Evolutionary conservation across 75 land plant genomes (phyloP).

Genomic region (Selaginella moellendorffii): DNA sequence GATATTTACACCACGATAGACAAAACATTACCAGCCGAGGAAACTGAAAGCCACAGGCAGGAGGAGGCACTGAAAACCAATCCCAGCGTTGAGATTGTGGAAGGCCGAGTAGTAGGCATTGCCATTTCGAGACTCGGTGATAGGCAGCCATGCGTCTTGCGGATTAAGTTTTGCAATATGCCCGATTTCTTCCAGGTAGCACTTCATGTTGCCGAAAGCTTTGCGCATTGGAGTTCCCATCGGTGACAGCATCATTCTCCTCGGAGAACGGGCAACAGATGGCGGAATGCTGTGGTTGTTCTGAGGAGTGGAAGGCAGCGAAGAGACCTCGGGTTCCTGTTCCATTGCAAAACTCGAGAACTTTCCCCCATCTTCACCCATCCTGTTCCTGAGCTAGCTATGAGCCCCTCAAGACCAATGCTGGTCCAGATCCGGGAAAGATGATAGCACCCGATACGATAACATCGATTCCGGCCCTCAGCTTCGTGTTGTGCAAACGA

Average conservation of each 20-base stretch:
- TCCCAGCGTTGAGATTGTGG: slow-evolving; percentile 3
- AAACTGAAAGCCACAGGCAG: slow-evolving; percentile 2
- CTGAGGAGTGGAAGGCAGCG: not conserved
- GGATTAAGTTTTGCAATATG: slow-evolving; percentile 62
- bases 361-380: too few species aligned
- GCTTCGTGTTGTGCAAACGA: too few species aligned
- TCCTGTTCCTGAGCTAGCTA: too few species aligned
- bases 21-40: slow-evolving; percentile 13
- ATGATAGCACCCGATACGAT: too few species aligned
- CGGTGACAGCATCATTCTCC: slow-evolving; percentile 18
- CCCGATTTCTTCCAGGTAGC: slow-evolving; percentile 82
- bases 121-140: slow-evolving; percentile 5
- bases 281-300: not conserved
- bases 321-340: not conserved
- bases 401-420: too few species aligned
- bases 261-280: not conserved
- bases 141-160: slow-evolving; percentile 4
- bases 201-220: slow-evolving; percentile 52
- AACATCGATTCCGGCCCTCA: too few species aligned
- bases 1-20: not conserved
- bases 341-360: too few species aligned
- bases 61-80: slow-evolving; percentile 1
- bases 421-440: too few species aligned
- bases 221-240: slow-evolving; percentile 60
- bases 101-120: slow-evolving; percentile 9